Evolutionary conservation across 768 basidiomycete genomes (phyloP).

Genomic region (Mycena epipterygia): DNA sequence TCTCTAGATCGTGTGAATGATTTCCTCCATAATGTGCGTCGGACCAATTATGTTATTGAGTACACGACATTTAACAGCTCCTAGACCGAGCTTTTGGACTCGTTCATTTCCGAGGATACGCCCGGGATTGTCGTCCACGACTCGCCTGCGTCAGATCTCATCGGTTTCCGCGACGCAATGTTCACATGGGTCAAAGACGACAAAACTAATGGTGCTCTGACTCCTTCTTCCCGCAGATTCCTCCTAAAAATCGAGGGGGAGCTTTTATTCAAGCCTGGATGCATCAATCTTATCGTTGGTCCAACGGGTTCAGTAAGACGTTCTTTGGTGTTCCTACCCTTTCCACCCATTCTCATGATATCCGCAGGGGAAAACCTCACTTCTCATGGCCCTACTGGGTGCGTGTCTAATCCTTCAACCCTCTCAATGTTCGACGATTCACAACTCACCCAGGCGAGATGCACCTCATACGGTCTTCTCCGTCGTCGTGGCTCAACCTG

Average conservation of each 20-base stretch:
- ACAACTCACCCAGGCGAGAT: slow-evolving; percentile 62
- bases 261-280: slow-evolving; percentile 64
- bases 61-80: neutral
- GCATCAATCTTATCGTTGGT: slow-evolving; percentile 71
- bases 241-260: slow-evolving; percentile 64
- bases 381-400: slow-evolving; percentile 76
- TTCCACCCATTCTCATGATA: too few relatives aligned
- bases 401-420: neutral
- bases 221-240: slow-evolving; percentile 63
- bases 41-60: too few relatives aligned
- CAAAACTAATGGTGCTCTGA: slow-evolving; percentile 37
- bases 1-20: slow-evolving; percentile 69
- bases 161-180: slow-evolving; percentile 34
- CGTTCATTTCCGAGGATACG: slow-evolving; percentile 46
- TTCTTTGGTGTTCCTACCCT: neutral
- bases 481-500: slow-evolving; percentile 76
- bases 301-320: slow-evolving; percentile 60
- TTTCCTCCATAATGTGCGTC: slow-evolving; percentile 54
- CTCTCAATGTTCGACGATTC: neutral
- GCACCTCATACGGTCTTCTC: slow-evolving; percentile 67
- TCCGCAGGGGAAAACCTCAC: slow-evolving; percentile 67
- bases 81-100: slow-evolving; percentile 67
- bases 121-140: slow-evolving; percentile 20
- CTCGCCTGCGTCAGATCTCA: slow-evolving; percentile 37
- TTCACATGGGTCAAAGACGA: slow-evolving; percentile 37